Evolutionary conservation across 2,329 filamentous ascomycete species (phyloP).

Genomic region (Blastomyces silverae): DNA sequence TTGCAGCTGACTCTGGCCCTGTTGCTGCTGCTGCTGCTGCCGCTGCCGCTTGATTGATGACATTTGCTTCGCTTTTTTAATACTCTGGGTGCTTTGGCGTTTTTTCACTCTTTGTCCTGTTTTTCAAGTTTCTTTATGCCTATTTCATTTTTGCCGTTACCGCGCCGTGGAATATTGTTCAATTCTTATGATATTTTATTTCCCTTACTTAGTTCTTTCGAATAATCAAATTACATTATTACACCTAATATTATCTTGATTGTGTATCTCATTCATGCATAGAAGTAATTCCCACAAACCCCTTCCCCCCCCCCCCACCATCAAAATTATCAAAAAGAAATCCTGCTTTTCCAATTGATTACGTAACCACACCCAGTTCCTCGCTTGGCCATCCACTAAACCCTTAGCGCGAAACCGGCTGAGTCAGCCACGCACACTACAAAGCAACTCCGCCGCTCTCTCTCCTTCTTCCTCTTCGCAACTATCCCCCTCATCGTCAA

Average conservation of each 20-base stretch:
- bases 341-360: neutral
- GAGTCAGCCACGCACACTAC: slow-evolving; percentile 38
- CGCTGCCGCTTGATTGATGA: slow-evolving; percentile 17
- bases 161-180: neutral
- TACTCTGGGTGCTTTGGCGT: neutral
- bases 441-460: slow-evolving; percentile 33
- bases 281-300: neutral
- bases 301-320: too few species aligned
- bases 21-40: slow-evolving; percentile 25
- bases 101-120: neutral
- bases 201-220: neutral
- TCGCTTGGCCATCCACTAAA: slow-evolving; percentile 25
- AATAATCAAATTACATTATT: neutral
- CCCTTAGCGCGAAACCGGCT: slow-evolving; percentile 30
- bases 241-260: neutral
- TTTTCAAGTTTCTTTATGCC: neutral
- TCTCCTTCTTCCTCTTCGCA: slow-evolving; percentile 32
- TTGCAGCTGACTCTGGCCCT: slow-evolving; percentile 18
- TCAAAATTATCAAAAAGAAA: too few species aligned
- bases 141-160: neutral
- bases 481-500: slow-evolving; percentile 42
- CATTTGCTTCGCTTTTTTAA: slow-evolving; percentile 3
- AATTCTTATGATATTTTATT: neutral
- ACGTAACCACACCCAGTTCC: slow-evolving; percentile 11
- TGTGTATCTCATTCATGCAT: neutral